Evolutionary conservation across 768 basidiomycete genomes (phyloP), one percentile per base, ranked within the genome.

Genomic region (Pholiota microspora): DNA sequence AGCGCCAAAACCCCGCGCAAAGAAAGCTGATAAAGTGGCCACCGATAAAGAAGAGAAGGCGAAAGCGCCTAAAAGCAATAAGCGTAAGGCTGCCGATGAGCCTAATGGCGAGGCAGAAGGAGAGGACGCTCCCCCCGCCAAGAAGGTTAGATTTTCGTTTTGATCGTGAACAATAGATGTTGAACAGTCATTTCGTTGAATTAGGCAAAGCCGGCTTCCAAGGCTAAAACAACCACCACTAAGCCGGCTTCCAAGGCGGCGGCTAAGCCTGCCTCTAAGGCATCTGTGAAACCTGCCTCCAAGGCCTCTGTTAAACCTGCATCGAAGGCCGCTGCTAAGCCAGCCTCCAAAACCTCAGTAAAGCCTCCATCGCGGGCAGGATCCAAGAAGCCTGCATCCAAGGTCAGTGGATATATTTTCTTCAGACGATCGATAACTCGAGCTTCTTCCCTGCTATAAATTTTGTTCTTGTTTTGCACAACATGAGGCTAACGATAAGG

Each of bases 331-430:
- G n/a, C 64, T n/a, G 51, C 75, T 0, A 79, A 80, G 61, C 76
- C 79, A 0, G 67, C 72, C 1, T 81, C 80, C 18, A 70, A 73
- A 15, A 70, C 62, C 18, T 69, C 73, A 40, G 78, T 69, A 49
- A 84, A 84, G 65, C 82, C 84, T 7, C 71, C 79, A 16, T 84
- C 83, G 47, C 72, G 81, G 59, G 83, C 82, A 25, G 71, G 74
- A 27, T 85, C 83, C 12, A 82, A 77, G 76, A 85, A 85, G 67
- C 84, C 85, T 53, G 73, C 70, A n/a, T 85, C 83, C 45, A 86
- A 84, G 81, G 84, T 74, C 56, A 48, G 73, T 64, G 42, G 12
- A 12, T 6, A 6, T 12, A 31, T 12, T 31, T 6, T 31, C 12
- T 6, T 31, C n/a, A n/a, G 29, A 6, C 7, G 29, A 6, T 31